Evolutionary conservation across 1,284 basidiomycete species (phyloP), one percentile per base, ranked within the genome.

Genomic region (Singerocomus rubriflavus): DNA sequence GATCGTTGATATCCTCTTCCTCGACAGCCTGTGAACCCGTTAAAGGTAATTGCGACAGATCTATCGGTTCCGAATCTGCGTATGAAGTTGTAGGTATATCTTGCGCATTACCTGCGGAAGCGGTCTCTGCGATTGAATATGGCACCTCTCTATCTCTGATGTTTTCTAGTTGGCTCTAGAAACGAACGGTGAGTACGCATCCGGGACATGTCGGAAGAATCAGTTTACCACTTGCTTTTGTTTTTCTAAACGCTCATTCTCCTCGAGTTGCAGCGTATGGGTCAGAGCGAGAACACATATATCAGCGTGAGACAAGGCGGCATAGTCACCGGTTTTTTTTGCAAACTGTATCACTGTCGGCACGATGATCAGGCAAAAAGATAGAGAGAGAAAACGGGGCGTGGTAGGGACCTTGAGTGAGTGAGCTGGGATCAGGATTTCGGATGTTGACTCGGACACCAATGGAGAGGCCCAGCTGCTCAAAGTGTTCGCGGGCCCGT

Each of bases 321-420:
- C 79, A 66, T 93, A 96, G 71, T 99, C 97, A 71, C 97, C 97
- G 0, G 96, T 98, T 76, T 93, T 92, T 76, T 93, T 95, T 4
- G 97, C 92, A 71, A 88, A 91, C 55, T 89, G 86, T 45, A 91
- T 90, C 9, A 96, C 97, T 92, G 51, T 43, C 43, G 49, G 52
- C 6, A 43, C 38, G 17, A 50, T 57, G 42, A 60, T 55, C 32
- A 58, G 41, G 7, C 26, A 21, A 29, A 21, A 29, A 21, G 21
- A 21, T 21, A 21, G 21, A 21, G 44, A 45, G 51, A 31, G 34
- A 52, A 41, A 32, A 49, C 32, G 52, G 38, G 43, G 33, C 6
- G n/a, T 37, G 6, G n/a, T 27, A 70, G 81, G 39, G 57, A 93
- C 93, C 91, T 72, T 88, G 81, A 10, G 87, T 73, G 54, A 97